These are phyloP conservation scores for Pulveroboletus sp. DNA, from an alignment of 768 basidiomycete genomes.

Conservation along the genomic window DNA sequence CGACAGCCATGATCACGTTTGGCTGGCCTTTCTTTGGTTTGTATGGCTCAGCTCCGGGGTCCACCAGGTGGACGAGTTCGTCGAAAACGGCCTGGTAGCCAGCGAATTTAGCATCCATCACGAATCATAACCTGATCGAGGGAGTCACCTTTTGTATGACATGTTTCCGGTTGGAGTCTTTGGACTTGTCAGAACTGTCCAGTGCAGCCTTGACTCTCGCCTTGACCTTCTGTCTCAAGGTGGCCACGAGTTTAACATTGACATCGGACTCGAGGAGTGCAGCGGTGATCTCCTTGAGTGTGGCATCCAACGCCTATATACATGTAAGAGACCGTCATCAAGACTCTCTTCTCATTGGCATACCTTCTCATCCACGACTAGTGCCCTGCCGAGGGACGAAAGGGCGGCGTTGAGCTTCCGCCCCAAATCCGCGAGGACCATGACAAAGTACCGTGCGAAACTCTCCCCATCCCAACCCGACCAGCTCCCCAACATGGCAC, in stretches of 20 bases:
- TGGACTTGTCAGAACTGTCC: slow-evolving; percentile 68
- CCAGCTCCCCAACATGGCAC: slow-evolving; percentile 36
- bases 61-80: slow-evolving; percentile 91
- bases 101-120: slow-evolving; percentile 8
- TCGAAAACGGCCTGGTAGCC: slow-evolving; percentile 82
- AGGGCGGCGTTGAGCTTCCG: slow-evolving; percentile 91
- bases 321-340: slow-evolving; percentile 4
- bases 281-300: slow-evolving; percentile 91
- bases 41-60: slow-evolving; percentile 92
- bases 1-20: slow-evolving; percentile 97
- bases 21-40: slow-evolving; percentile 93
- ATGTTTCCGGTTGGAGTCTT: slow-evolving; percentile 78
- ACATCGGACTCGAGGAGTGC: slow-evolving; percentile 96
- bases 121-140: not conserved
- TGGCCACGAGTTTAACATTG: slow-evolving; percentile 93
- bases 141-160: slow-evolving; percentile 79
- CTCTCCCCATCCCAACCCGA: slow-evolving; percentile 2
- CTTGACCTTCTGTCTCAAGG: slow-evolving; percentile 85
- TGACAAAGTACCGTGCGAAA: slow-evolving; percentile 37
- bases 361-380: slow-evolving; percentile 91
- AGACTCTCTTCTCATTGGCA: slow-evolving; percentile 9
- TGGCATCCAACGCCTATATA: slow-evolving; percentile 81
- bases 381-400: slow-evolving; percentile 78
- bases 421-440: slow-evolving; percentile 97
- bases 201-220: slow-evolving; percentile 79